phyloP scores from a whole-genome alignment of 1,284 basidiomycete genomes.

The Malassezia sp. region DNA sequence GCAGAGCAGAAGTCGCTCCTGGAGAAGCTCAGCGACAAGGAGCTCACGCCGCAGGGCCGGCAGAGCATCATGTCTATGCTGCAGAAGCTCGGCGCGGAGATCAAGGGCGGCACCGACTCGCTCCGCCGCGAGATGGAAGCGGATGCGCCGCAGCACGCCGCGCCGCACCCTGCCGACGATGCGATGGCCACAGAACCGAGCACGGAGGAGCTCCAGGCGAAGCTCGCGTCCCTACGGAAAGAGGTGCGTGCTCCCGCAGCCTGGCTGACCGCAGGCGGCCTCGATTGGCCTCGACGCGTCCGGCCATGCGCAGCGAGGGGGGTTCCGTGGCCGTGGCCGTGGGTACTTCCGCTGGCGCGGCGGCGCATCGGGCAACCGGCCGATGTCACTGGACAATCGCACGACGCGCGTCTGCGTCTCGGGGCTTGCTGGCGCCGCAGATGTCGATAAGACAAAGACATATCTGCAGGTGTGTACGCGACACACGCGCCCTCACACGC shows the following conservation, averaged over 20 bases:
- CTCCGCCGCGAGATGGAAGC: slow-evolving; percentile 40
- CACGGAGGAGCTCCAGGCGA: slow-evolving; percentile 63
- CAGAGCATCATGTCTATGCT: slow-evolving; percentile 65
- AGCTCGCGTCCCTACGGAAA: slow-evolving; percentile 67
- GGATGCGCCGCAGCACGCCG: slow-evolving; percentile 19
- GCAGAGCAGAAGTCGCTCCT: slow-evolving; percentile 80
- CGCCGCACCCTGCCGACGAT: too few species aligned
- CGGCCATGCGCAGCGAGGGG: slow-evolving; percentile 41
- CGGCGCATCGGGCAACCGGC: slow-evolving; percentile 50
- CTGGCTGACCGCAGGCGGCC: too few species aligned
- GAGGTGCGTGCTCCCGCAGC: too few species aligned
- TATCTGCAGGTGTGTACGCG: too few species aligned
- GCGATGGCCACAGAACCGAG: slow-evolving; percentile 46
- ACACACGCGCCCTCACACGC: too few species aligned
- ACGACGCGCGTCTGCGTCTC: slow-evolving; percentile 69
- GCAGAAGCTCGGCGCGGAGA: slow-evolving; percentile 68
- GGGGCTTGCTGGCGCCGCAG: slow-evolving; percentile 51
- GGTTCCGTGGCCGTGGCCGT: slow-evolving; percentile 42
- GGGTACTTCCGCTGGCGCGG: slow-evolving; percentile 55
- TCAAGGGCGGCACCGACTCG: slow-evolving; percentile 52
- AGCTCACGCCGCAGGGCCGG: slow-evolving; percentile 62
- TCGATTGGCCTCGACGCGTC: slow-evolving; percentile 60
- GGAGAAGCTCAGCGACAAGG: slow-evolving; percentile 56
- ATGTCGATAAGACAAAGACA: slow-evolving; percentile 57
- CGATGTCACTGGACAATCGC: slow-evolving; percentile 68